Conservation (phyloP, 176 grass and related monocot species). For the Oryza nivara region DNA sequence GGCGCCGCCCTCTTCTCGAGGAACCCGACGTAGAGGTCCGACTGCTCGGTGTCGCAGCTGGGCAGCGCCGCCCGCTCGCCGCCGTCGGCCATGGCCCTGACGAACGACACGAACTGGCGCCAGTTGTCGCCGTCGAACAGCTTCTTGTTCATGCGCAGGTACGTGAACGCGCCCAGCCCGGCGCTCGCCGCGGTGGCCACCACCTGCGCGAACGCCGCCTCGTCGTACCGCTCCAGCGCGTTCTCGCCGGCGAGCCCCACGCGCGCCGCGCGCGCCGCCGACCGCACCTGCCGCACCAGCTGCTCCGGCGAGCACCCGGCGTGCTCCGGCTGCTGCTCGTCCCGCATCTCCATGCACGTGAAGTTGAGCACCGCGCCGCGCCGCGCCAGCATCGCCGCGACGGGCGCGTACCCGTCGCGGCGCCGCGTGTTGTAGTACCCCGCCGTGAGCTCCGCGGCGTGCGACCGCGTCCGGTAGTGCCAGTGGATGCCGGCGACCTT, state of each 20-base stretch:
- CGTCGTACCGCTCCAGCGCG: conserved; percentile 90
- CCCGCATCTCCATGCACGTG: conserved; percentile 99
- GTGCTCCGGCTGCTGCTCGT: conserved; percentile 84
- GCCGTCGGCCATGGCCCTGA: conserved; percentile 68
- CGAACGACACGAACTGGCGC: conserved; percentile 84
- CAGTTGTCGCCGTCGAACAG: conserved; percentile 89
- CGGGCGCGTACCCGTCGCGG: conserved; percentile 69
- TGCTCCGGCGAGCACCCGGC: conserved; percentile 71
- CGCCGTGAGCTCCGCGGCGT: conserved; percentile 92
- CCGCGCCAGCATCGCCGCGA: conserved; percentile 68
- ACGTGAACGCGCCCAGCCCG: conserved; percentile 81
- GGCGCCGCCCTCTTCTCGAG: conserved; percentile 49
- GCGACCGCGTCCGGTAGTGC: conserved; percentile 88
- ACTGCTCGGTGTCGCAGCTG: conserved; percentile 69
- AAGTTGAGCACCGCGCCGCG: conserved; percentile 84
- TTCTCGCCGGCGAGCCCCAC: conserved; percentile 90
- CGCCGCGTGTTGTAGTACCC: conserved; percentile 92
- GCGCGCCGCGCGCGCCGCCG: conserved; percentile 35
- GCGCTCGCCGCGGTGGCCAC: conserved; percentile 46
- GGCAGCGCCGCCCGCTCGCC: conserved; percentile 50
- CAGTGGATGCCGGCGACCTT: conserved; percentile 98
- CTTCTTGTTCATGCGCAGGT: conserved; percentile 82
- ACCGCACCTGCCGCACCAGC: conserved; percentile 77
- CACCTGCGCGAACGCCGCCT: conserved; percentile 73
- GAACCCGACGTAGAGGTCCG: conserved; percentile 88